Percentiles rank a stretch among this genome's conserved stretches.
Evolutionary conservation across 768 basidiomycete genomes (phyloP).

Genomic region (Tylopilus cervinicoccineus): DNA sequence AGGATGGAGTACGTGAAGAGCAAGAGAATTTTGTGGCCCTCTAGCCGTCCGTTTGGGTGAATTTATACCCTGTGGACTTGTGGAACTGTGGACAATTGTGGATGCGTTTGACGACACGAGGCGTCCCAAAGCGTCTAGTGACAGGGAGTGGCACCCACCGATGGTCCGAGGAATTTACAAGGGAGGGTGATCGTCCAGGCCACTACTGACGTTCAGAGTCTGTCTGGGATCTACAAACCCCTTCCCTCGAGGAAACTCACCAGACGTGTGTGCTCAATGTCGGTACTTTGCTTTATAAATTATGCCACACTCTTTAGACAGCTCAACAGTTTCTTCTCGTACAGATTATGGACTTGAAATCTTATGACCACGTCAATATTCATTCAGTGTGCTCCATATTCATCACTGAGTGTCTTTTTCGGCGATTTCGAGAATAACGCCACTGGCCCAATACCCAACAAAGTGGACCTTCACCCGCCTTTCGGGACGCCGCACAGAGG

Average conservation of each 20-base stretch:
- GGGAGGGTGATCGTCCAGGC: not conserved
- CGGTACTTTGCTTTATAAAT: not conserved
- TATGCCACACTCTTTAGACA: not conserved
- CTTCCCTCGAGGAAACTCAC: not conserved
- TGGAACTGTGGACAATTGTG: constrained; percentile 25
- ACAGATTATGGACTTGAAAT: not conserved
- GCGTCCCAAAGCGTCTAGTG: constrained; percentile 15
- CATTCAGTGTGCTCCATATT: not conserved
- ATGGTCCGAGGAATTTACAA: constrained; percentile 5
- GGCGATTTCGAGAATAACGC: not conserved
- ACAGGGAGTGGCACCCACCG: constrained; percentile 11
- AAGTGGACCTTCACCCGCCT: not conserved
- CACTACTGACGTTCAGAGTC: not conserved
- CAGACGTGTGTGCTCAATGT: not conserved
- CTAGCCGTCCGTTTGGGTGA: not conserved
- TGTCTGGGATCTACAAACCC: not conserved
- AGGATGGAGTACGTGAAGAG: not conserved
- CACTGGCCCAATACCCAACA: not conserved
- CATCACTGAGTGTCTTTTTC: not conserved
- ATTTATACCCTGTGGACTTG: constrained; percentile 18
- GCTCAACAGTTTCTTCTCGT: not conserved
- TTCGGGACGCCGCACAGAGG: not conserved
- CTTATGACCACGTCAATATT: not conserved
- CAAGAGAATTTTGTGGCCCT: not conserved
- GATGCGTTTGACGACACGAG: constrained; percentile 27